These are phyloP conservation scores for Zanthoxylum bungeanum DNA, from an alignment of 345 rosid genomes.

Conservation along the genomic window DNA sequence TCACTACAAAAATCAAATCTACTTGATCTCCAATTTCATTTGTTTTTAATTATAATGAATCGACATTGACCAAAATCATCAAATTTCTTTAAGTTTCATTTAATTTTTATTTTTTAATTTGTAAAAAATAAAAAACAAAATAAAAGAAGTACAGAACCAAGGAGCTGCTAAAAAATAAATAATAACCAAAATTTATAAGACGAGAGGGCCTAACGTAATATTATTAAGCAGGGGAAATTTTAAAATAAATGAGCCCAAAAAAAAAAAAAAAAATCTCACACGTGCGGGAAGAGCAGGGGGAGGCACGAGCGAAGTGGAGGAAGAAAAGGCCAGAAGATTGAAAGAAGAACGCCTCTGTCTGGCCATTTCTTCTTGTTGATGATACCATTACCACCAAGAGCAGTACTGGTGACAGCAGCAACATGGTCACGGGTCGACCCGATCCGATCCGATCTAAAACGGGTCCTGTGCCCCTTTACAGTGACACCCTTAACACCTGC, in stretches of 20 bases:
- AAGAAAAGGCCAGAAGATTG: conserved; percentile 38
- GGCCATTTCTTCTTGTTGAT: conserved; percentile 78
- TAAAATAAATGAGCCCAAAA: neutral
- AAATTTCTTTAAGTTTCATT: neutral
- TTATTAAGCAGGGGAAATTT: neutral
- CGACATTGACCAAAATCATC: neutral
- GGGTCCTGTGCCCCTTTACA: conserved; percentile 24
- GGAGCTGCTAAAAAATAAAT: neutral
- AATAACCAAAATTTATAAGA: neutral
- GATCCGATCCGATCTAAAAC: conserved; percentile 34
- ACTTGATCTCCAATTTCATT: neutral
- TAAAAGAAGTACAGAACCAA: neutral
- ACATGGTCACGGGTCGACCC: conserved; percentile 42
- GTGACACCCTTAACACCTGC: conserved; percentile 51
- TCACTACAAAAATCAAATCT: neutral
- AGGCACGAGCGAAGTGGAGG: conserved; percentile 46
- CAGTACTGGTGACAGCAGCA: conserved; percentile 35
- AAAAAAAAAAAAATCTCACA: conserved; percentile 44
- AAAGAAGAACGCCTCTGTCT: conserved; percentile 73
- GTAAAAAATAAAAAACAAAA: no score
- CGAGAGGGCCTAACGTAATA: neutral
- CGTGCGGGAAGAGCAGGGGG: conserved; percentile 51
- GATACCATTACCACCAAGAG: conserved; percentile 36
- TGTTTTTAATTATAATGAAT: neutral
- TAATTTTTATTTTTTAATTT: no score